These are phyloP conservation scores for Didymella pinodella DNA, from an alignment of 2,329 filamentous ascomycete species.

Conservation along the genomic window DNA sequence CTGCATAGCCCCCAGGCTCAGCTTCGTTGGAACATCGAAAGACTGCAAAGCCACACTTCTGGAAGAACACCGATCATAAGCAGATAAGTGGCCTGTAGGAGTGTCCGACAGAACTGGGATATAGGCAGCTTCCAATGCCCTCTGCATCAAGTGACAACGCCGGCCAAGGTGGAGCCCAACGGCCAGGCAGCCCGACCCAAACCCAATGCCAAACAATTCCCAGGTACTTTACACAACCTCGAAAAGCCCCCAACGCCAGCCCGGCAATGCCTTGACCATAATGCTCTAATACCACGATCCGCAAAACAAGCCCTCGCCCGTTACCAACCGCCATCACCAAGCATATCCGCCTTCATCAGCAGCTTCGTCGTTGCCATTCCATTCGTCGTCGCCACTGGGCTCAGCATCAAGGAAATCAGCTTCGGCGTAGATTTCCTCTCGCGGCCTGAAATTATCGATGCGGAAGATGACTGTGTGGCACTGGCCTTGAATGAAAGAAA, in stretches of 20 bases:
- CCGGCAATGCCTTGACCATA: conserved; percentile 22
- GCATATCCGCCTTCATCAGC: conserved; percentile 50
- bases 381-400: conserved; percentile 63
- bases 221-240: conserved; percentile 18
- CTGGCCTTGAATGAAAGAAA: conserved; percentile 67
- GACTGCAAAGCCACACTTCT: conserved; percentile 15
- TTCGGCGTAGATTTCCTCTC: conserved; percentile 73
- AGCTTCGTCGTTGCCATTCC: conserved; percentile 65
- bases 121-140: background rate
- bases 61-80: background rate
- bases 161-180: conserved; percentile 30
- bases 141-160: conserved; percentile 1
- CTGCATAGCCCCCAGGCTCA: conserved; percentile 19
- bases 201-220: conserved; percentile 27
- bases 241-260: conserved; percentile 25
- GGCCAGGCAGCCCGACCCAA: conserved; percentile 24
- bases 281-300: background rate
- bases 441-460: conserved; percentile 78
- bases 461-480: conserved; percentile 75
- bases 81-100: background rate
- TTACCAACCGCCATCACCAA: conserved; percentile 28
- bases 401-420: conserved; percentile 74
- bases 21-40: conserved; percentile 15
- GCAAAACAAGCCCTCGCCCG: background rate
- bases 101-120: background rate